Evolutionary conservation across 306 rosid species (phyloP).

Genomic region (Vicia villosa): DNA sequence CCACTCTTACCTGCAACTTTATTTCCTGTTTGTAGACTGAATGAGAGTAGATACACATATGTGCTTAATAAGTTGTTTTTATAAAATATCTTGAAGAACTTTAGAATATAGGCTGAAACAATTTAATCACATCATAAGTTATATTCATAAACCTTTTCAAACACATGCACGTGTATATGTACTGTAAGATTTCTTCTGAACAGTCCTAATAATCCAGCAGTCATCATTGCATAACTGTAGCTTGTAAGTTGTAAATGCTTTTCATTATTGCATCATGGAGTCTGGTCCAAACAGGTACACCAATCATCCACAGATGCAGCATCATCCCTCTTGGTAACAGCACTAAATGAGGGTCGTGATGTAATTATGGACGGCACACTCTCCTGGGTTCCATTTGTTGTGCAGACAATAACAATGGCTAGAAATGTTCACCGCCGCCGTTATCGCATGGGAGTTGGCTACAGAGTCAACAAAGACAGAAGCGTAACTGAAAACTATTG

Average conservation of each 20-base stretch:
- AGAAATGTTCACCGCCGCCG: conserved; percentile 92
- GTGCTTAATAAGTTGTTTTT: not conserved
- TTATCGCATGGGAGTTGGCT: conserved; percentile 88
- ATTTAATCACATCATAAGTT: not conserved
- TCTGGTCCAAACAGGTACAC: conserved; percentile 65
- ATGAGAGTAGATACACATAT: not conserved
- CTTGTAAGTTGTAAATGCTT: not conserved
- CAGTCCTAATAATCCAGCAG: not conserved
- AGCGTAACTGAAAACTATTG: conserved; percentile 76
- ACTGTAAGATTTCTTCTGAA: not conserved
- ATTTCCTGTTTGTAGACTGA: not conserved
- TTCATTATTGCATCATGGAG: conserved; percentile 9
- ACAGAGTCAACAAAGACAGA: conserved; percentile 65
- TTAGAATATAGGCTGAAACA: not conserved
- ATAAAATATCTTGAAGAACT: not conserved
- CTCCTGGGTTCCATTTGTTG: conserved; percentile 94
- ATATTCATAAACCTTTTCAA: not conserved
- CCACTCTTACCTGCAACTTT: conserved; percentile 4
- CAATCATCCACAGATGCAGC: conserved; percentile 99
- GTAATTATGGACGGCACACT: conserved; percentile 98
- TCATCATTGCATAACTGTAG: not conserved
- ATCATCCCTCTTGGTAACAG: conserved; percentile 92
- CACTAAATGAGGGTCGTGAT: conserved; percentile 87
- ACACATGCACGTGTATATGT: not conserved
- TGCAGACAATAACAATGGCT: conserved; percentile 92